Evolutionary conservation across 305 asterid genomes (phyloP).

Genomic region (Fraxinus platypoda): DNA sequence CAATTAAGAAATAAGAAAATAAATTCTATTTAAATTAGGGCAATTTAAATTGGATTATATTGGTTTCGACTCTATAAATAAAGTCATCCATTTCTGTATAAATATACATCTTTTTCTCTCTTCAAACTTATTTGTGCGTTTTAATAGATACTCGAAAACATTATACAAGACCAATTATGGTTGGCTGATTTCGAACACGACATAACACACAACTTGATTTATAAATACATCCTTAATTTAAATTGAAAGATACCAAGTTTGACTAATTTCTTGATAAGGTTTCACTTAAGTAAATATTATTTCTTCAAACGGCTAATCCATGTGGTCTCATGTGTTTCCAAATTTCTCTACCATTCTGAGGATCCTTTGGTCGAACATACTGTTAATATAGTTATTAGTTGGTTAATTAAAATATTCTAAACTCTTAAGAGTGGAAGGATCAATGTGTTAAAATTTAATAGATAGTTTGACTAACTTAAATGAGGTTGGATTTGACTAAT

Average conservation of each 20-base stretch:
- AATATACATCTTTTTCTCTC: too few relatives aligned
- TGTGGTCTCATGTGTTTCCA: constrained; percentile 33
- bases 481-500: neutral
- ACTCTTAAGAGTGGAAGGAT: neutral
- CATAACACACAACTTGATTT: neutral
- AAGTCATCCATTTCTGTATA: too few relatives aligned
- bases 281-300: neutral
- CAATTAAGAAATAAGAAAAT: neutral
- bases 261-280: neutral
- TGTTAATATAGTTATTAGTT: neutral
- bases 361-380: neutral
- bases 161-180: neutral
- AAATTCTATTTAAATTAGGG: too few relatives aligned
- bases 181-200: neutral
- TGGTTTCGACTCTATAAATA: too few relatives aligned
- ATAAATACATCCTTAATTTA: neutral
- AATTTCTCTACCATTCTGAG: neutral
- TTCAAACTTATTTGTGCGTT: too few relatives aligned
- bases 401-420: too few relatives aligned
- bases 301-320: neutral
- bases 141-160: neutral
- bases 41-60: too few relatives aligned
- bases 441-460: neutral
- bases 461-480: neutral
- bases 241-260: neutral